Evolutionary conservation across 352 stramenopile species (phyloP), one percentile per base, ranked within the genome.

Genomic region (Phytopythium litorale): DNA sequence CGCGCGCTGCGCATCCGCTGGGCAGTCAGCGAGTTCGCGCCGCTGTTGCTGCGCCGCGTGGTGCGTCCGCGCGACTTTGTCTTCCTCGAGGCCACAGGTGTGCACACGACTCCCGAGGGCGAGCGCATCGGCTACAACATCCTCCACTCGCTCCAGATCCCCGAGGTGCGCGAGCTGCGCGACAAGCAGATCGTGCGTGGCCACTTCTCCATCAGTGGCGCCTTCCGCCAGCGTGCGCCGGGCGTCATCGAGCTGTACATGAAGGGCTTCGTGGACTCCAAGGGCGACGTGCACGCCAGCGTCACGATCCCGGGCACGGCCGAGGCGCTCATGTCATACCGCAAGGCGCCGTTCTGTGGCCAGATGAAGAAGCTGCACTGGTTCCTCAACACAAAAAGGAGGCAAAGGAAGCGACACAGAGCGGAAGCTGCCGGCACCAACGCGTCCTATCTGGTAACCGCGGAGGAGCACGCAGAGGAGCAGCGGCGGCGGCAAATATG

Each of bases 61-160:
- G 69, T 78, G 58, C 73, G 73, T 58, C 70, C 70, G 28, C 75
- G 73, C 52, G 75, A 85, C 58, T 74, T 78, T 48, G 67, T 84
- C 30, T 83, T 75, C 43, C 56, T 87, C 42, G 75, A 87, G 49
- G 67, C 71, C 25, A 76, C 64, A 28, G 73, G 76, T 0, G 66
- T 76, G 30, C 64, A 59, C 12, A 28, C 66, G 1, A 68, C 72
- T 1, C 56, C 60, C 13, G 46, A 59, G 1, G 71, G 65, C 6
- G 72, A 84, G 15, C 58, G 63, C 25, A 68, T 84, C 43, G 74
- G 75, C 52, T 87, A 69, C 64, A 71, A 79, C 43, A 63, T 87
- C 21, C 58, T 84, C 21, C 72, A 87, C 60, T 82, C 70, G 51
- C 65, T 86, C 15, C 66, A 75, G n/a, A 82, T 82, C 37, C 67